Evolutionary conservation across 345 rosid genomes (phyloP).

Genomic region (Hibiscus trionum): DNA sequence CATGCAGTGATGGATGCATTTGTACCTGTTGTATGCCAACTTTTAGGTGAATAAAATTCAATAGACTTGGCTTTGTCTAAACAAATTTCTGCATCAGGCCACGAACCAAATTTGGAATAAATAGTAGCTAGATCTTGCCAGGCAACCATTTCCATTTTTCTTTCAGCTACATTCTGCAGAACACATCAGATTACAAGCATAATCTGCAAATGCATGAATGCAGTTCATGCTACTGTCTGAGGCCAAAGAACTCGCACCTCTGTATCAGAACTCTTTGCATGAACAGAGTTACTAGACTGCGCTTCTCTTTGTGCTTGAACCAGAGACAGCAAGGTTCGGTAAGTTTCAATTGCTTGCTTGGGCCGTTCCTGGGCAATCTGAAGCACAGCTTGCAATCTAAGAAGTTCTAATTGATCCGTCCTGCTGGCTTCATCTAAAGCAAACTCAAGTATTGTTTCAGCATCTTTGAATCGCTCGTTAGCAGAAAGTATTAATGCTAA

Average conservation of each 20-base stretch:
- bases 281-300: conserved; percentile 28
- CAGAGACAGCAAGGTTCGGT: conserved; percentile 62
- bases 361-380: conserved; percentile 78
- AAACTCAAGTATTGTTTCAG: conserved; percentile 58
- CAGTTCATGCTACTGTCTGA: neutral
- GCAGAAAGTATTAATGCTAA: conserved; percentile 66
- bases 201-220: neutral
- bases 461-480: conserved; percentile 62
- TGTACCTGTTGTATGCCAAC: conserved; percentile 76
- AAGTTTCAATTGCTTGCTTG: conserved; percentile 83
- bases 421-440: conserved; percentile 70
- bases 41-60: conserved; percentile 51
- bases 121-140: conserved; percentile 84
- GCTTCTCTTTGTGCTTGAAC: conserved; percentile 64
- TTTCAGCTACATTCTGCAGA: conserved; percentile 38
- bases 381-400: conserved; percentile 71
- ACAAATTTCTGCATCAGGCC: conserved; percentile 70
- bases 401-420: conserved; percentile 61
- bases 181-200: neutral
- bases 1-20: neutral
- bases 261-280: conserved; percentile 16
- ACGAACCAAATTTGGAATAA: conserved; percentile 56
- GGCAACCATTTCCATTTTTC: conserved; percentile 50
- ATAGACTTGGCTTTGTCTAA: conserved; percentile 63
- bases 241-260: conserved; percentile 34